Base-by-base conservation (phyloP, 257 asterid genomes). In the Nicotiana obtusifolia region DNA sequence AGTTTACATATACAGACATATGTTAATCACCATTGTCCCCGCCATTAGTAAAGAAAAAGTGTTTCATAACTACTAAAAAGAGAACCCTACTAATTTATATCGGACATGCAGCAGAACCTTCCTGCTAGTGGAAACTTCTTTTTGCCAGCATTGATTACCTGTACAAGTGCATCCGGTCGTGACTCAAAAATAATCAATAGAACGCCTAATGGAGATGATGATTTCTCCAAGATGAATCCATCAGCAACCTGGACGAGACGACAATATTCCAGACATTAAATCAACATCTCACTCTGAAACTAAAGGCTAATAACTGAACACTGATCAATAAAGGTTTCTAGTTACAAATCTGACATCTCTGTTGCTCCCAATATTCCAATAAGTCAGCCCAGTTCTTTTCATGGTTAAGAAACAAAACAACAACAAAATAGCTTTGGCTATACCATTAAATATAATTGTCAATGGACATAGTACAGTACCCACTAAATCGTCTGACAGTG, bases 131-230 rank as follows among this genome's bases (percentile, higher is more conserved):
- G 41, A 60, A 52, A 52, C 57, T 11, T 13, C 16, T 52, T 52
- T 35, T 4, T 57, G 37, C 19, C 31, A 49, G 26, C 81, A 77
- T 33, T 13, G 15, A 49, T 35, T 91, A 93, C 98, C 94, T 93
- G 95, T 83, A 92, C 94, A 81, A 93, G 86, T 8, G 97, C 98
- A 73, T 93, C 98, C 3, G 97, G 97, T 30, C 97, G 97, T 19
- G 97, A 92, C 90, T 93, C 98, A 77, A 93, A 93, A 64, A 93
- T 92, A 81, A 93, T 91, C 81, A 93, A 83, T 35, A 92, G 89
- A 83, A 93, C 95, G 11, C 97, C 97, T 69, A 93, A 82, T 2
- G 98, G 92, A 71, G 95, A 88, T 82, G 95, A 84, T 59, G 88
- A 88, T 88, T 93, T 93, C 79, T 93, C 98, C 82, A 92, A 85